Base-by-base conservation (phyloP, 2,329 filamentous ascomycete species). In the Colletotrichum noveboracense region DNA sequence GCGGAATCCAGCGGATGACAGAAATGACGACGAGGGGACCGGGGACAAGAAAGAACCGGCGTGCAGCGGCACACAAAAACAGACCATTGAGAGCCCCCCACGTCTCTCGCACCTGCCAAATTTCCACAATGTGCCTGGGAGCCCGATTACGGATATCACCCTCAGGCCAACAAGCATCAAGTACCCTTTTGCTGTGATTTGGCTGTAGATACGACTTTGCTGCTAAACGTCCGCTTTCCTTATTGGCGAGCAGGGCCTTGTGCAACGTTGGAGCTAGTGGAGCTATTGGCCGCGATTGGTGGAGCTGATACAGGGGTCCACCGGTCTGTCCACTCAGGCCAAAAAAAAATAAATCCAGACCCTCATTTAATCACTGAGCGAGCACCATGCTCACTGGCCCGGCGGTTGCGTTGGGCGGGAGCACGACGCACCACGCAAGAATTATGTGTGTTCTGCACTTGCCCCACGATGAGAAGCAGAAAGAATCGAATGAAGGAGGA, bases 311-410 rank as follows among this genome's bases (percentile, higher is more conserved):
- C 73, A 73, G 58, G 73, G 73, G 64, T 64, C 26, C 32, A 72
- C 43, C 62, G 73, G 64, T 65, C 21, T 28, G 52, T n/a, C 73
- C 73, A 75, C 69, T 76, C 28, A 62, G 38, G 38, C 16, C 16
- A 48, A 48, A 43, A 21, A 14, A 56, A 21, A 52, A 58, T 60
- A 60, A 48, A n/a, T 26, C 60, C 38, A 48, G 43, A 48, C 43
- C 32, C 60, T 76, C 69, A 75, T 77, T 77, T 74, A 60, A 75
- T 77, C 77, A 72, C 71, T 70, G 72, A 75, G 70, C 70, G 75
- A 78, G 71, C 75, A 58, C 21, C 38, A 52, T 52, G n/a, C 18
- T n/a, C 43, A 48, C 43, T 48, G 18, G 43, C 43, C 43, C 43
- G 43, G 43, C 43, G 43, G 43, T 4, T 48, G 38, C 38, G 38